Percentiles rank a stretch among this genome's conserved stretches.
phyloP scores from a whole-genome alignment of 352 stramenopile genomes.

The Plasmopara halstedii region DNA sequence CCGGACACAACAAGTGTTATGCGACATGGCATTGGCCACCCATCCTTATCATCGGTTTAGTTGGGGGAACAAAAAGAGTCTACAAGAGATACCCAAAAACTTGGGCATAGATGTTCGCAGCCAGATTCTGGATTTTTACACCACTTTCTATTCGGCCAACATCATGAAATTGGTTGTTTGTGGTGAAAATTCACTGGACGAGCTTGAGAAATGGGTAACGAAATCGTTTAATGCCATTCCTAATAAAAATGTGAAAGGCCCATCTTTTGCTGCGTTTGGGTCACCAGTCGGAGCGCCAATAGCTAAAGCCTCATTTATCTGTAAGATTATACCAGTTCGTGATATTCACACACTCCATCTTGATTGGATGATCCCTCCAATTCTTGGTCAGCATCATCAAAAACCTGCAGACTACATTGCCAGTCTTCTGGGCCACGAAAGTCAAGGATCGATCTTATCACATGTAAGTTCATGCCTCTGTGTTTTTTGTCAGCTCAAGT shows the following conservation, averaged over 20 bases:
- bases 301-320: conserved; percentile 37
- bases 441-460: conserved; percentile 72
- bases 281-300: conserved; percentile 44
- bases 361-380: conserved; percentile 68
- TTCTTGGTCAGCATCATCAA: conserved; percentile 59
- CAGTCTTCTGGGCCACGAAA: conserved; percentile 75
- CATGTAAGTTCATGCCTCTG: conserved; percentile 30
- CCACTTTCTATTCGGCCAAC: conserved; percentile 67
- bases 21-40: conserved; percentile 30
- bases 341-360: conserved; percentile 73
- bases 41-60: conserved; percentile 80
- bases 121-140: conserved; percentile 57
- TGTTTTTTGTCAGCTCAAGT: not conserved
- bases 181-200: conserved; percentile 62
- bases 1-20: conserved; percentile 72
- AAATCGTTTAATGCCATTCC: conserved; percentile 53
- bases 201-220: conserved; percentile 55
- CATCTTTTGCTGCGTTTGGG: conserved; percentile 32
- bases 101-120: conserved; percentile 46
- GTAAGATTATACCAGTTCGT: conserved; percentile 62
- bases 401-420: conserved; percentile 78
- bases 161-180: conserved; percentile 84
- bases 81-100: conserved; percentile 40
- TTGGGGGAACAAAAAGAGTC: conserved; percentile 78
- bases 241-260: conserved; percentile 42